A percentile compares a stretch with the other conserved stretches of the same genome.
phyloP scores from a whole-genome alignment of 202 grass and related monocot genomes.

The Digitaria exilis region DNA sequence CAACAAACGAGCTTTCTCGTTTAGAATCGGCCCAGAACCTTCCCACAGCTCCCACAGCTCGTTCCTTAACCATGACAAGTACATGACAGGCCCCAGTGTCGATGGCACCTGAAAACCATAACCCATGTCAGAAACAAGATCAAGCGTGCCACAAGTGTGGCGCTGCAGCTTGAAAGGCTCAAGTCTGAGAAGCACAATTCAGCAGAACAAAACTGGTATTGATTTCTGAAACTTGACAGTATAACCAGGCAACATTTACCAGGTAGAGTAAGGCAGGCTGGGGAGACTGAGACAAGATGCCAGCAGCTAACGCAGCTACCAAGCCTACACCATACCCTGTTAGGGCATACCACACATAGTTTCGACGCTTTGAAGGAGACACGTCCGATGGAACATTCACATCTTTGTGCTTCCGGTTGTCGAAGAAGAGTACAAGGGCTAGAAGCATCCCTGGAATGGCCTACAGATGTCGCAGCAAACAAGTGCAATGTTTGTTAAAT shows the following conservation, averaged over 20 bases:
- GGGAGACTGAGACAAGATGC: constrained; percentile 88
- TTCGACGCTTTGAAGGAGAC: constrained; percentile 42
- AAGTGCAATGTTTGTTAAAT: neutral
- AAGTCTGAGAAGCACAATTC: constrained; percentile 23
- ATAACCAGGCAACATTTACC: constrained; percentile 54
- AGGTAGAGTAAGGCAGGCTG: constrained; percentile 98
- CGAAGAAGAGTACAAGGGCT: constrained; percentile 89
- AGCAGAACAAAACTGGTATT: neutral
- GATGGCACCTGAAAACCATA: constrained; percentile 72
- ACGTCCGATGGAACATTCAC: constrained; percentile 41
- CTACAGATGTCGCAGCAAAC: constrained; percentile 39
- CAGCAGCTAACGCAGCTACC: constrained; percentile 80
- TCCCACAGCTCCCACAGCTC: constrained; percentile 90
- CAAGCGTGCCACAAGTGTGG: neutral
- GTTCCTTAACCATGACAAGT: constrained; percentile 86
- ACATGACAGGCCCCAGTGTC: constrained; percentile 83
- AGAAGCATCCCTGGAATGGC: constrained; percentile 99
- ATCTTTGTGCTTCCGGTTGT: constrained; percentile 84
- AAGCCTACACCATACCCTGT: constrained; percentile 88
- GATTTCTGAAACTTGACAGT: constrained; percentile 4
- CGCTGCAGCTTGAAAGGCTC: neutral
- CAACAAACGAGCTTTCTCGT: constrained; percentile 79
- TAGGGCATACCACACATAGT: constrained; percentile 88
- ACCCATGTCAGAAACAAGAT: constrained; percentile 25
- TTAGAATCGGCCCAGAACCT: constrained; percentile 58